Percentiles rank a stretch among this genome's conserved stretches.
Conservation (phyloP, 1,284 basidiomycete species). For the Thecaphora thlaspeos region DNA sequence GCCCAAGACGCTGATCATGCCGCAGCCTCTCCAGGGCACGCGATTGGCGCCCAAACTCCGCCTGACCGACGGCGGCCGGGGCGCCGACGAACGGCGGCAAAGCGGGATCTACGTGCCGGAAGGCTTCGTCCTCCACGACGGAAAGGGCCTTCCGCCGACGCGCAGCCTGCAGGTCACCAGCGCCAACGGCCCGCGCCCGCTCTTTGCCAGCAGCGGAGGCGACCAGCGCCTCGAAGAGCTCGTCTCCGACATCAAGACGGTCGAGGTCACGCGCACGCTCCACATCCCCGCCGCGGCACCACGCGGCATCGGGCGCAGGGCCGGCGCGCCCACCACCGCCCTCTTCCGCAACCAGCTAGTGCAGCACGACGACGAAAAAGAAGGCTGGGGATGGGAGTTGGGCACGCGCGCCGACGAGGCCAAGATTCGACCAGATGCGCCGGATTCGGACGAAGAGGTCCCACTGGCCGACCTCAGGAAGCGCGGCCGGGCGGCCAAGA, state of each 20-base stretch:
- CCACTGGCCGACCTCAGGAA: conserved; percentile 34
- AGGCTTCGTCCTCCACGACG: conserved; percentile 46
- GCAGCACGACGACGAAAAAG: conserved; percentile 48
- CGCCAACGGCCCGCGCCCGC: conserved; percentile 35
- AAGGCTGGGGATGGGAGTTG: conserved; percentile 56
- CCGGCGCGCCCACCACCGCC: conserved; percentile 47
- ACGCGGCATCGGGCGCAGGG: conserved; percentile 47
- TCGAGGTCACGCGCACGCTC: conserved; percentile 22
- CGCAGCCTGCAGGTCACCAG: conserved; percentile 37
- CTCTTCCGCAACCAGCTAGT: conserved; percentile 56
- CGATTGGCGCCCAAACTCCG: conserved; percentile 28
- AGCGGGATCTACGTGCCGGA: conserved; percentile 42
- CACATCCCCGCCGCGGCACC: conserved; percentile 46
- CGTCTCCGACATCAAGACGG: conserved; percentile 23
- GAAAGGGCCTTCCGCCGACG: conserved; percentile 35
- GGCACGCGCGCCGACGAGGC: conserved; percentile 27
- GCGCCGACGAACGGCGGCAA: conserved; percentile 11
- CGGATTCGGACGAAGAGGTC: conserved; percentile 28
- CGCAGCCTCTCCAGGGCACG: conserved; percentile 39
- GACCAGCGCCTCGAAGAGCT: conserved; percentile 31
- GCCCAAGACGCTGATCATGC: conserved; percentile 43
- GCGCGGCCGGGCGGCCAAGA: conserved; percentile 24
- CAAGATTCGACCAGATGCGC: conserved; percentile 16
- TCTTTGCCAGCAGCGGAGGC: conserved; percentile 20
- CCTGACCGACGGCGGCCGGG: conserved; percentile 12